Evolutionary conservation across 345 rosid genomes (phyloP).

Genomic region (Euphorbia tirucalli): DNA sequence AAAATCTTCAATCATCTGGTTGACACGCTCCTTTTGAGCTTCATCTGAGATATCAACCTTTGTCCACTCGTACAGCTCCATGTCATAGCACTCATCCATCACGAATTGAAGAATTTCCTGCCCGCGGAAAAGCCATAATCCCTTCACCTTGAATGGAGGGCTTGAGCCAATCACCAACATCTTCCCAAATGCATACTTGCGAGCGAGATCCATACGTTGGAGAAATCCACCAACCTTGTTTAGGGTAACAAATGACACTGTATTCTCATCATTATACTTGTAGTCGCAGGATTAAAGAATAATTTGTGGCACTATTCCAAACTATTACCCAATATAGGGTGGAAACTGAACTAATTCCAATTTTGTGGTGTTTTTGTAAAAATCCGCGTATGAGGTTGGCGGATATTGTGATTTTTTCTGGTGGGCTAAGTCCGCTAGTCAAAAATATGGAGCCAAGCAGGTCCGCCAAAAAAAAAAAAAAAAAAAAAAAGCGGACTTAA

Average conservation of each 20-base stretch:
- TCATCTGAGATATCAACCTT: slow-evolving; percentile 82
- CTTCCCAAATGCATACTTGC: slow-evolving; percentile 95
- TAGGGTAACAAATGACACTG: slow-evolving; percentile 77
- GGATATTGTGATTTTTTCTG: no score
- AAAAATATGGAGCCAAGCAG: no score
- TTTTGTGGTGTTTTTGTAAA: no score
- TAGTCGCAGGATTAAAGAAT: no score
- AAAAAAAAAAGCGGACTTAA: no score
- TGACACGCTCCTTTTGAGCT: slow-evolving; percentile 87
- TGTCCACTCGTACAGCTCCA: slow-evolving; percentile 94
- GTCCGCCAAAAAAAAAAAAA: no score
- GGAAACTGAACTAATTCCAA: no score
- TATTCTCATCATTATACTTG: slow-evolving; percentile 96
- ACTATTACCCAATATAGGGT: no score
- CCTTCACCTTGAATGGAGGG: slow-evolving; percentile 91
- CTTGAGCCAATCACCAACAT: slow-evolving; percentile 79
- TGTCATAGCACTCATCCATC: slow-evolving; percentile 92
- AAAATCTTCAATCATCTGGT: slow-evolving; percentile 85
- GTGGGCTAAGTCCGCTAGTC: no score
- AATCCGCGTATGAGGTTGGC: no score
- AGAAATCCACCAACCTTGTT: slow-evolving; percentile 97
- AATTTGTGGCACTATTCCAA: no score
- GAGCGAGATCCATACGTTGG: slow-evolving; percentile 92
- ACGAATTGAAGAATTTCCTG: slow-evolving; percentile 75
- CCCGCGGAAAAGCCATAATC: slow-evolving; percentile 97